Conservation (phyloP, 208 protist species). For the Balamuthia mandrillaris region DNA sequence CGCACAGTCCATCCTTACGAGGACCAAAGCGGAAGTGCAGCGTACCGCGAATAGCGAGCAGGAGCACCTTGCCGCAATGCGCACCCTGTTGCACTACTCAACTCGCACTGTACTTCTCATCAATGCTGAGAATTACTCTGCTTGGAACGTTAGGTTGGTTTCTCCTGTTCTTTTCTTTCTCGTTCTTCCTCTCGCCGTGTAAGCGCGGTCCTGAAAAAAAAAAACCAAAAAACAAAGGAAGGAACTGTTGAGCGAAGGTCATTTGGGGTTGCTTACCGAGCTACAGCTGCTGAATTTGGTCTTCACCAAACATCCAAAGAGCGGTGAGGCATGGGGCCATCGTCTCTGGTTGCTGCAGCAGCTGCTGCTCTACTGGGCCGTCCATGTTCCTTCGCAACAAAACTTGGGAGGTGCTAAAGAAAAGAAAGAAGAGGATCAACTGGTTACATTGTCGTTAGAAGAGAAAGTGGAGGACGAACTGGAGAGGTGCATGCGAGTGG, state of each 20-base stretch:
- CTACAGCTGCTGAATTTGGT: constrained; percentile 56
- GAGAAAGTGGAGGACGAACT: constrained; percentile 15
- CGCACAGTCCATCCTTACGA: no score
- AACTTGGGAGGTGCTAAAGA: not conserved
- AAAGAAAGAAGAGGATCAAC: not conserved
- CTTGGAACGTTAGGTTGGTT: constrained; percentile 35
- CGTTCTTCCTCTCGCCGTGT: no score
- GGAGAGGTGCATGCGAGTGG: constrained; percentile 41
- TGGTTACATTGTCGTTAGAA: not conserved
- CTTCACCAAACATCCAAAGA: constrained; percentile 62
- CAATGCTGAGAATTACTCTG: constrained; percentile 45
- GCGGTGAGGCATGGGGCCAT: constrained; percentile 58
- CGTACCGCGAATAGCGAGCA: no score
- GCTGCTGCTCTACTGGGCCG: not conserved
- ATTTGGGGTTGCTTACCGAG: not conserved
- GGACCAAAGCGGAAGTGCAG: no score
- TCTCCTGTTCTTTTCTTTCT: no score
- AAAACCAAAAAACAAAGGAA: no score
- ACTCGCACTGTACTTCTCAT: constrained; percentile 36
- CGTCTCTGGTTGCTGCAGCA: constrained; percentile 30
- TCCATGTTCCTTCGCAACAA: not conserved
- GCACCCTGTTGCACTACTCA: no score
- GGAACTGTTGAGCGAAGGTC: no score
- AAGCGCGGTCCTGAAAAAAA: no score
- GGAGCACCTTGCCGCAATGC: no score